Evolutionary conservation across 345 rosid genomes (phyloP).

Genomic region (Pistacia integerrima): DNA sequence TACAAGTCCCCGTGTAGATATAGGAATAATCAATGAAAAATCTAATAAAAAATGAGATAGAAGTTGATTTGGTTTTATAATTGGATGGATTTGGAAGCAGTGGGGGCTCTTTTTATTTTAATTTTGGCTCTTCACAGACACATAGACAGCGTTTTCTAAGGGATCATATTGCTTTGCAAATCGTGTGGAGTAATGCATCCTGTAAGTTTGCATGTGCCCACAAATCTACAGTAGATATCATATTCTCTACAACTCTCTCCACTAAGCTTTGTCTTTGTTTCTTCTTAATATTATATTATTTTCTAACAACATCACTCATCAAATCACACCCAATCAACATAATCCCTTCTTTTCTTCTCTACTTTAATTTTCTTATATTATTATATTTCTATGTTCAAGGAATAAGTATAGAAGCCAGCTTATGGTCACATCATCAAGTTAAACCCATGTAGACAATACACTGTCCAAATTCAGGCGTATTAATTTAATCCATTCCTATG

Average conservation of each 20-base stretch:
- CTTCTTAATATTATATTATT: slow-evolving; percentile 27
- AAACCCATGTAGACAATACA: not conserved
- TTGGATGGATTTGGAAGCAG: slow-evolving; percentile 21
- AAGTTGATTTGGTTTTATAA: slow-evolving; percentile 28
- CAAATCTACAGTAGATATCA: slow-evolving; percentile 23
- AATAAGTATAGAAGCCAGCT: not conserved
- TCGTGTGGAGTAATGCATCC: slow-evolving; percentile 33
- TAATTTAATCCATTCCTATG: no score
- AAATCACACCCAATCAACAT: slow-evolving; percentile 52
- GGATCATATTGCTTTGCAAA: slow-evolving; percentile 18
- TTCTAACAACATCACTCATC: slow-evolving; percentile 32
- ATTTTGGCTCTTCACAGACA: no score
- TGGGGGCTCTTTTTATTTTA: not conserved
- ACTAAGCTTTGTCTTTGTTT: slow-evolving; percentile 54
- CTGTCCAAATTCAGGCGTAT: not conserved
- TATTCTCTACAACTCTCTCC: slow-evolving; percentile 33
- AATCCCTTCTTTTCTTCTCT: slow-evolving; percentile 36
- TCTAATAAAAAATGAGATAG: slow-evolving; percentile 30
- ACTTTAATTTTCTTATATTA: slow-evolving; percentile 10
- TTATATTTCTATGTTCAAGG: not conserved
- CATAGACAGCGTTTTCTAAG: not conserved
- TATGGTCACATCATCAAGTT: not conserved
- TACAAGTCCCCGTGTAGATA: slow-evolving; percentile 26
- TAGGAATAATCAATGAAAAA: slow-evolving; percentile 15
- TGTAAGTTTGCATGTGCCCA: slow-evolving; percentile 48